Percentiles rank a stretch among this genome's conserved stretches.
Evolutionary conservation across 768 basidiomycete species (phyloP).

Genomic region (Rickenella mellea): DNA sequence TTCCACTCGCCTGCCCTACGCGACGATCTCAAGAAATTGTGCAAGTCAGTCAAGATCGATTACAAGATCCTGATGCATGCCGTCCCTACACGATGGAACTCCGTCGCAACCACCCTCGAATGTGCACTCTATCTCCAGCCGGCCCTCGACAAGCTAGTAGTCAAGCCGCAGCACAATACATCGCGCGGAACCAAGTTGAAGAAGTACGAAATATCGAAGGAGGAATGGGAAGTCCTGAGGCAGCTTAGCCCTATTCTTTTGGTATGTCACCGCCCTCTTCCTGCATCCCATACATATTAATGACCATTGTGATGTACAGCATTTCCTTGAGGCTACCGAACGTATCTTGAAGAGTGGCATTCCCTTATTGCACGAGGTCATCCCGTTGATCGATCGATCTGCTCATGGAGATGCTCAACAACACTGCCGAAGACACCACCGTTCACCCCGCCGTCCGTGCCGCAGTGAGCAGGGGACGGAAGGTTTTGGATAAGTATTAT

Average conservation of each 20-base stretch:
- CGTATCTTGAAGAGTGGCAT: slow-evolving; percentile 5
- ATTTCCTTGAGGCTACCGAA: slow-evolving; percentile 9
- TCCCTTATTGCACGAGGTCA: slow-evolving; percentile 15
- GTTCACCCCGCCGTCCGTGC: slow-evolving; percentile 4
- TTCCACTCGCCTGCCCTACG: no score
- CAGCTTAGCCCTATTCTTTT: slow-evolving; percentile 11
- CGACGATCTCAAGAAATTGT: no score
- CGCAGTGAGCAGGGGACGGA: slow-evolving; percentile 4
- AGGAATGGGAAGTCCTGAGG: slow-evolving; percentile 14
- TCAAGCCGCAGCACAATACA: slow-evolving; percentile 10
- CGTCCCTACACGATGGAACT: slow-evolving; percentile 21
- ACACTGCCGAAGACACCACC: slow-evolving; percentile 2
- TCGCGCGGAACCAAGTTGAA: slow-evolving; percentile 1
- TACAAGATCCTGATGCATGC: no score
- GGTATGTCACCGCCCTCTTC: background rate
- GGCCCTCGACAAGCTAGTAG: slow-evolving; percentile 10
- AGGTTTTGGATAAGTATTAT: slow-evolving; percentile 13
- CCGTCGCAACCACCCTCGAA: slow-evolving; percentile 10
- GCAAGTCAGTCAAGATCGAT: no score
- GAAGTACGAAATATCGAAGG: slow-evolving; percentile 7
- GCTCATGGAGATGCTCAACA: slow-evolving; percentile 9
- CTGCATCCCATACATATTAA: background rate
- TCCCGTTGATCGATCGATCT: slow-evolving; percentile 14
- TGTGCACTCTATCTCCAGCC: slow-evolving; percentile 8
- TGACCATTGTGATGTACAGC: slow-evolving; percentile 2